Base-by-base conservation (phyloP, 192 early-diverging fungal species). In the Spizellomyces punctatus region DNA sequence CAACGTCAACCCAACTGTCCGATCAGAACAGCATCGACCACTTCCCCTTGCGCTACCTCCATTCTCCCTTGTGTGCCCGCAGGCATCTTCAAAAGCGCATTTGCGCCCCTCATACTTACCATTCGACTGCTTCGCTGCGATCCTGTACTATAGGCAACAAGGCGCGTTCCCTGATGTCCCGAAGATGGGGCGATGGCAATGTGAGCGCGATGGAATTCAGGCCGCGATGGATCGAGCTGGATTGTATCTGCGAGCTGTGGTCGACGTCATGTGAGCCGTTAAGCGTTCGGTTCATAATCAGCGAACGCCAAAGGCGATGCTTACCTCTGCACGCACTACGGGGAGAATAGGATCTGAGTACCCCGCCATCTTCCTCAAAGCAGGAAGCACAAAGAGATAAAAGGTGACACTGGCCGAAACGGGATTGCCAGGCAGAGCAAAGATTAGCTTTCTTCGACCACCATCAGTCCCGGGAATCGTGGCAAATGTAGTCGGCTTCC, bases 401-500 rank as follows among this genome's bases (percentile, higher is more conserved):
- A 92, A 96, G 0, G 93, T 91, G 1, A 96, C 95, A 76, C 0
- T 93, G 92, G 55, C 72, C 47, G 96, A 99, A 0, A 93, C 95
- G 5, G 96, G 96, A 75, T 99, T 99, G 5, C 96, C 96, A 0
- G 96, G 95, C 64, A 99, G 74, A 10, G 88, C 90, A 86, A 97
- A 99, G 10, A 96, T 69, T 43, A 96, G 81, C 48, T 89, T 66
- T 71, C 55, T 21, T 55, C 62, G n/a, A 36, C 27, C 27, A 67
- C 61, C 73, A 8, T 71, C 76, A 6, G 63, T n/a, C 41, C 76
- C 44, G 27, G 63, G 17, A 16, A 94, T 68, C 1, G 91, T 91
- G 0, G 93, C 95, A 85, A 99, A 99, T 8, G 95, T 97, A 0
- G 94, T 96, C 8, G 96, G 96, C 82, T 97, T 97, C 10, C 91